Evolutionary conservation across 805 yeast species (phyloP), one percentile per base, ranked within the genome.

Genomic region (Zygosaccharomyces gambellarensis): DNA sequence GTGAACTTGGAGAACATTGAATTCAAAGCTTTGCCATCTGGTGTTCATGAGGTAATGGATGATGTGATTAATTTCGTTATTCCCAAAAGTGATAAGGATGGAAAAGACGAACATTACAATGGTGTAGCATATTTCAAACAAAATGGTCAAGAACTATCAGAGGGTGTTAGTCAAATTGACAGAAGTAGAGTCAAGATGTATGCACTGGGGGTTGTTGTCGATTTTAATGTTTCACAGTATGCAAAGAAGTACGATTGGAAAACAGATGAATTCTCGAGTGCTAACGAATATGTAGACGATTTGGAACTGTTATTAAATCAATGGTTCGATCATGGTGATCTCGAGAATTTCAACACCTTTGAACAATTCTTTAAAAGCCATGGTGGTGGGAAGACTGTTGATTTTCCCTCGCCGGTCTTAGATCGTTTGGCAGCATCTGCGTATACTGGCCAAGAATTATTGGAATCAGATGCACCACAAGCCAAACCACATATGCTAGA

Each of bases 11-110:
- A 71, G 28, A 75, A 76, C 10, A 59, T 83, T 3, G 90, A 84
- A 63, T 83, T 75, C 65, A 78, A 80, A 54, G 71, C 82, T n/a
- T 65, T 84, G 39, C 90, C 90, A 0, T 81, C 87, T 0, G 89
- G 90, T 1, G 68, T 82, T 2, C 90, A 84, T 58, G 72, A 77
- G 11, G 48, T 53, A 3, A 70, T 71, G 2, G 62, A 64, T 11
- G 90, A 84, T 58, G 76, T 78, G 1, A 71, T 83, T 1, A 76
- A 78, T 46, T 83, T 83, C 64, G 75, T 73, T 2, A 63, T 71
- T 5, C 68, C 72, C 7, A 66, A 62, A 34, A 52, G 56, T n/a
- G 48, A 52, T 9, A 49, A 58, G 8, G 53, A 47, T 3, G 54
- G 48, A 4, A 54, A 58, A 2, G 51, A 56, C 1, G 45, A 29